Percentiles rank a stretch among this genome's conserved stretches.
Evolutionary conservation across 177 flowering plant species (phyloP).

Genomic region (Vitis hybrid): DNA sequence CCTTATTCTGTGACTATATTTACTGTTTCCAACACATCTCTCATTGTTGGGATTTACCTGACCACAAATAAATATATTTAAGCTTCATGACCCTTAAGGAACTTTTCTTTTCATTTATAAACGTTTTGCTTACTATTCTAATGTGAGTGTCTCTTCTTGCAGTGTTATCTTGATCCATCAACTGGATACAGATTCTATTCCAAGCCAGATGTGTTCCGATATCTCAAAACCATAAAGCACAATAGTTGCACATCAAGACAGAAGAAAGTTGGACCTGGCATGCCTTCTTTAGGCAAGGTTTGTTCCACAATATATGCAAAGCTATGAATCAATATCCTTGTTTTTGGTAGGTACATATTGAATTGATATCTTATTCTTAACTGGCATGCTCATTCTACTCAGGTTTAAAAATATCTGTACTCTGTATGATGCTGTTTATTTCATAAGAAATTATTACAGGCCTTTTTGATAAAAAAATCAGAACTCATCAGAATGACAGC

Average conservation of each 20-base stretch:
- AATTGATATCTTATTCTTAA: no score
- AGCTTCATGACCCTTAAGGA: background rate
- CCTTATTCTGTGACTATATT: no score
- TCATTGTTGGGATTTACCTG: no score
- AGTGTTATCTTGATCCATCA: slow-evolving; percentile 51
- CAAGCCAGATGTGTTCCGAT: slow-evolving; percentile 42
- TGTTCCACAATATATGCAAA: slow-evolving; percentile 11
- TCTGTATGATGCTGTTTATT: background rate
- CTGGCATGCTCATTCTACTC: background rate
- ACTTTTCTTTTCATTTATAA: background rate
- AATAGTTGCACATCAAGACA: slow-evolving; percentile 12
- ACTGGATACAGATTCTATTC: slow-evolving; percentile 53
- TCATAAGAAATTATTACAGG: background rate
- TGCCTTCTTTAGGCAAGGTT: slow-evolving; percentile 27
- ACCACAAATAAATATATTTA: background rate
- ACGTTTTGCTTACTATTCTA: background rate
- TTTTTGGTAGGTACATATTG: no score
- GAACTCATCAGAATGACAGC: no score
- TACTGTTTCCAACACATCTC: no score
- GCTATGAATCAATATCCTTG: no score
- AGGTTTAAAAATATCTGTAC: background rate
- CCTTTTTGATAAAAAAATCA: no score
- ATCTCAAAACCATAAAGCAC: slow-evolving; percentile 32
- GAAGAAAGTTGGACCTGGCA: slow-evolving; percentile 15
- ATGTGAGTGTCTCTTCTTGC: slow-evolving; percentile 17